A percentile compares a stretch with the other conserved stretches of the same genome.
phyloP scores from a whole-genome alignment of 2,329 filamentous ascomycete species.

The Pseudogymnoascus sp. region DNA sequence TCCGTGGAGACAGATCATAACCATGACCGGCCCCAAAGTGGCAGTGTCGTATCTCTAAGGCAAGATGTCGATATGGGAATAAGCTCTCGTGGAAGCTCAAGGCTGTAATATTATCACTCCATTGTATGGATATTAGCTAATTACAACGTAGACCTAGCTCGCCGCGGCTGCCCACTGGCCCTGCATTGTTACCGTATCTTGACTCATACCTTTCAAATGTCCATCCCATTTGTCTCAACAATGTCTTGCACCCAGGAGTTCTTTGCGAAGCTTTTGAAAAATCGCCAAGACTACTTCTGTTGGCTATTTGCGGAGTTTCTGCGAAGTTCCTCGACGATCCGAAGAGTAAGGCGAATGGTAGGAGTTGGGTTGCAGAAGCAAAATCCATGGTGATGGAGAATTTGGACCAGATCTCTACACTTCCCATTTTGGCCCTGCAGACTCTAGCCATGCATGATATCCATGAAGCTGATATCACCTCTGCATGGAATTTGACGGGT shows the following conservation, averaged over 20 bases:
- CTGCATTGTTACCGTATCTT: conserved; percentile 2
- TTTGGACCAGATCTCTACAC: conserved; percentile 6
- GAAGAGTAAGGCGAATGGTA: not conserved
- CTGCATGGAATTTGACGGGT: conserved; percentile 11
- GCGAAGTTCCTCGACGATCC: conserved; percentile 7
- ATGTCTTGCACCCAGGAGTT: conserved; percentile 6
- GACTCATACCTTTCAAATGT: conserved; percentile 9
- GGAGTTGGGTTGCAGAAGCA: conserved; percentile 9
- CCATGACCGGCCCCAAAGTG: not conserved
- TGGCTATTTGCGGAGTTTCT: conserved; percentile 8
- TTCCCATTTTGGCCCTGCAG: conserved; percentile 1
- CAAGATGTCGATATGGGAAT: not conserved
- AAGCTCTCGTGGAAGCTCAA: not conserved
- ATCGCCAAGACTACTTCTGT: not conserved
- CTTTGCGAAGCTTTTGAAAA: conserved; percentile 8
- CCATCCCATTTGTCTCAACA: conserved; percentile 9
- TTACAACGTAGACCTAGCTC: not conserved
- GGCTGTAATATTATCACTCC: not conserved
- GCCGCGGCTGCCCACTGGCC: not conserved
- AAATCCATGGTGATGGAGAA: not conserved
- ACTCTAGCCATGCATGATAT: conserved; percentile 3
- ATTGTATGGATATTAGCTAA: not conserved
- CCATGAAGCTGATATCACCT: conserved; percentile 9
- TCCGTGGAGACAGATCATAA: not conserved
- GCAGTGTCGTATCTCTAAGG: not conserved